Evolutionary conservation across 345 rosid genomes (phyloP), one percentile per base, ranked within the genome.

Genomic region (Boechera retrofracta): DNA sequence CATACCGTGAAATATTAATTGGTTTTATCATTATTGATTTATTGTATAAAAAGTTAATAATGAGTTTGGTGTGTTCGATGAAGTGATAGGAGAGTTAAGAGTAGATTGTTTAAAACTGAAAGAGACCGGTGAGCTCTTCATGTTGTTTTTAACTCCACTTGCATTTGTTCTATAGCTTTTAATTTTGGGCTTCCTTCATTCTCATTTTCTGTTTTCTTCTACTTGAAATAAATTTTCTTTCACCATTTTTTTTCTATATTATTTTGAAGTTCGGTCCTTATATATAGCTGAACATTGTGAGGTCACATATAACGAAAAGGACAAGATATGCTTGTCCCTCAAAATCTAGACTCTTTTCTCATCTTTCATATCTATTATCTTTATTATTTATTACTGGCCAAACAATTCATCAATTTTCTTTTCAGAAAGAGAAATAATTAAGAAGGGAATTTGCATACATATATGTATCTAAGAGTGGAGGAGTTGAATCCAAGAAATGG

Each of bases 91-190:
- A 59, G 62, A 68, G 63, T 59, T 59, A 67, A 67, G 71, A 67
- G 45, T 32, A 76, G 64, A 56, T 71, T 49, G 76, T 71, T 71
- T 36, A 71, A 28, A 51, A 48, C 52, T 64, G 81, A 77, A 64
- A 78, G 77, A 72, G 82, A 78, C 78, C 13, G 29, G 60, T 61
- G 82, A 73, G 74, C 5, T 79, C 70, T 79, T 79, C 82, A 72
- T 73, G 77, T 78, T 72, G 73, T 73, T 73, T 78, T 53, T 79
- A 73, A 73, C 82, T 79, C 74, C 74, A 79, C 74, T 79, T 79
- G 78, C 78, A 79, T 67, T 78, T 78, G 73, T 71, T 72, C 63
- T 61, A 42, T 67, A 67, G 70, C 82, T 79, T 73, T 60, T 73
- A 59, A 52, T 67, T 69, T 67, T 78, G 69, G 35, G 73, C 16